phyloP scores from a whole-genome alignment of 768 basidiomycete genomes.

The Trametes elegans region DNA sequence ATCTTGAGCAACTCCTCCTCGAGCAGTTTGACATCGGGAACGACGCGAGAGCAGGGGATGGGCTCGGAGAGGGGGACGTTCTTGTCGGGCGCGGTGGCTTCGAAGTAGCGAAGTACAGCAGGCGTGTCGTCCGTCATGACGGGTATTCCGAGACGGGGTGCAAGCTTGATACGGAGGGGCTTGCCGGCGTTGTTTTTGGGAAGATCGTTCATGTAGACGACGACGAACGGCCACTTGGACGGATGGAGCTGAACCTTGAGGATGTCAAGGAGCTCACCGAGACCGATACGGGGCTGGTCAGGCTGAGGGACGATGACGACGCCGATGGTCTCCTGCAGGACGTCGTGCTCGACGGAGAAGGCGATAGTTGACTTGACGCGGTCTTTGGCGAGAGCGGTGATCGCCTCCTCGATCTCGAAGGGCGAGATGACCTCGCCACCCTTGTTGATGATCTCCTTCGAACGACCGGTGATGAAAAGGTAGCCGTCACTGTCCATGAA shows the following conservation, averaged over 20 bases:
- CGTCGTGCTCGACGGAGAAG: slow-evolving; percentile 46
- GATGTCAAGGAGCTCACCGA: slow-evolving; percentile 41
- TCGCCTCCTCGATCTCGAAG: slow-evolving; percentile 59
- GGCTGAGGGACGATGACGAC: slow-evolving; percentile 40
- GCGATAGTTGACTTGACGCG: slow-evolving; percentile 42
- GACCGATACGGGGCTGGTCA: slow-evolving; percentile 35
- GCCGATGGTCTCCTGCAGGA: slow-evolving; percentile 47
- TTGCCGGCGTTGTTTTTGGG: slow-evolving; percentile 50
- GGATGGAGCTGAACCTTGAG: slow-evolving; percentile 47
- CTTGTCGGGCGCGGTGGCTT: slow-evolving; percentile 34
- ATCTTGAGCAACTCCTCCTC: slow-evolving; percentile 30
- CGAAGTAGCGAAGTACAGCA: slow-evolving; percentile 38
- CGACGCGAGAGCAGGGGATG: slow-evolving; percentile 36
- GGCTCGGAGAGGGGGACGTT: slow-evolving; percentile 35
- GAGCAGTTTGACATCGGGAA: slow-evolving; percentile 30
- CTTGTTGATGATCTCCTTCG: slow-evolving; percentile 60
- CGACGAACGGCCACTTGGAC: slow-evolving; percentile 47
- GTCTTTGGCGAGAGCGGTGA: slow-evolving; percentile 41
- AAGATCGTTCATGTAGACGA: slow-evolving; percentile 46
- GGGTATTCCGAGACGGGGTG: slow-evolving; percentile 39
- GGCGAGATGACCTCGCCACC: slow-evolving; percentile 63
- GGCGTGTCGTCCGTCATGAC: slow-evolving; percentile 36
- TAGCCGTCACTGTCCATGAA: slow-evolving; percentile 46
- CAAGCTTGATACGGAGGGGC: slow-evolving; percentile 42
- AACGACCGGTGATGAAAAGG: slow-evolving; percentile 52